Evolutionary conservation across 345 rosid species (phyloP).

Genomic region (Camelina neglecta): DNA sequence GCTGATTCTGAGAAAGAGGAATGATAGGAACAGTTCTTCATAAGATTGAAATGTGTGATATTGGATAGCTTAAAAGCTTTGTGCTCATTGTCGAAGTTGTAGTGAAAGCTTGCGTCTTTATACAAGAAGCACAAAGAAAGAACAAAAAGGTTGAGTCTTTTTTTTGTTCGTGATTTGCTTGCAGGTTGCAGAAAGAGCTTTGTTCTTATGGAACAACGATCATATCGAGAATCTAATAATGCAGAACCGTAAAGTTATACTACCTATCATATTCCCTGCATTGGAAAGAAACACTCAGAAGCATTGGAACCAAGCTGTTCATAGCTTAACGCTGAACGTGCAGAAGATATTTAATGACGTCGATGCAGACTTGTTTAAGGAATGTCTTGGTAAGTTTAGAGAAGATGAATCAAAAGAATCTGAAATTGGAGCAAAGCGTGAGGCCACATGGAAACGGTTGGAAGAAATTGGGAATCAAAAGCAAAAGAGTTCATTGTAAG

Average conservation of each 20-base stretch:
- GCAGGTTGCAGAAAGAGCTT: slow-evolving; percentile 82
- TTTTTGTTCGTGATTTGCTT: not conserved
- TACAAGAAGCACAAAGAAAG: slow-evolving; percentile 5
- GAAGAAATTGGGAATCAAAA: slow-evolving; percentile 57
- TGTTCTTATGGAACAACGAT: slow-evolving; percentile 77
- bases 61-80: not conserved
- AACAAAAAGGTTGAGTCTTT: slow-evolving; percentile 9
- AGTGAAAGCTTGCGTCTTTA: not conserved
- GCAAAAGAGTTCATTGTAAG: slow-evolving; percentile 35
- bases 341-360: slow-evolving; percentile 69
- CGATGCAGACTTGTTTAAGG: slow-evolving; percentile 68
- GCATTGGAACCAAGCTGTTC: slow-evolving; percentile 81
- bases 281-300: slow-evolving; percentile 63
- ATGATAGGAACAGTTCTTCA: slow-evolving; percentile 4
- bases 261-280: slow-evolving; percentile 71
- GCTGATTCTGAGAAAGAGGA: slow-evolving; percentile 1
- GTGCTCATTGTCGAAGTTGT: slow-evolving; percentile 14
- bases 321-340: slow-evolving; percentile 68
- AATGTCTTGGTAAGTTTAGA: slow-evolving; percentile 58
- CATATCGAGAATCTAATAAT: slow-evolving; percentile 69
- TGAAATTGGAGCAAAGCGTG: slow-evolving; percentile 53
- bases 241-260: slow-evolving; percentile 63
- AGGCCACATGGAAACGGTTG: slow-evolving; percentile 67
- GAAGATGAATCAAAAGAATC: slow-evolving; percentile 59
- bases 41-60: not conserved